Evolutionary conservation across 352 stramenopile genomes (phyloP).

Genomic region (Phytophthora hybrid): DNA sequence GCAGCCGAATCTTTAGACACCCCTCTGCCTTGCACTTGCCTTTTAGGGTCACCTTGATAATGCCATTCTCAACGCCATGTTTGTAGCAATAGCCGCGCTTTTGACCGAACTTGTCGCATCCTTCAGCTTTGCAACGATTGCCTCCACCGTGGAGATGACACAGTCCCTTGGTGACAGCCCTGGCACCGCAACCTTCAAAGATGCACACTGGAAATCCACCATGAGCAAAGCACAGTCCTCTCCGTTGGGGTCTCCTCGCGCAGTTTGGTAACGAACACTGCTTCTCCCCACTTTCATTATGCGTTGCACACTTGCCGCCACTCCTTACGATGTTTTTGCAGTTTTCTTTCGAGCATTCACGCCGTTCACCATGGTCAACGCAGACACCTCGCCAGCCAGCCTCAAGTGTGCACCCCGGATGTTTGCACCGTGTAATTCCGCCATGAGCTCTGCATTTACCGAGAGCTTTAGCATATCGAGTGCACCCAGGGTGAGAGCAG

Average conservation of each 20-base stretch:
- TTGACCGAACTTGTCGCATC: constrained; percentile 25
- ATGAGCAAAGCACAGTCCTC: constrained; percentile 28
- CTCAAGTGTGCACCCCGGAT: constrained; percentile 12
- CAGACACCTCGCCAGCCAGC: constrained; percentile 19
- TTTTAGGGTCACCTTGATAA: constrained; percentile 22
- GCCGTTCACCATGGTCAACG: constrained; percentile 20
- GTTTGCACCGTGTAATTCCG: constrained; percentile 20
- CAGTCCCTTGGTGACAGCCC: constrained; percentile 28
- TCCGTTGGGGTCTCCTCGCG: constrained; percentile 16
- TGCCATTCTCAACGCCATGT: constrained; percentile 26
- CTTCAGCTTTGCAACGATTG: constrained; percentile 20
- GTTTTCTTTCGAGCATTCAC: constrained; percentile 14
- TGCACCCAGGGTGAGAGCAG: constrained; percentile 28
- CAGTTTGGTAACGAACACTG: constrained; percentile 26
- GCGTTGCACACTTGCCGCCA: constrained; percentile 20
- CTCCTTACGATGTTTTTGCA: constrained; percentile 21
- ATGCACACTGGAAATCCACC: constrained; percentile 27
- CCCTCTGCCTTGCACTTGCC: constrained; percentile 32
- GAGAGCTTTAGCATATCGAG: constrained; percentile 19
- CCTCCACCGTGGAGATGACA: constrained; percentile 20
- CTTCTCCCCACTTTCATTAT: constrained; percentile 17
- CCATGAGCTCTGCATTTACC: constrained; percentile 37
- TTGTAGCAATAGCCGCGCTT: constrained; percentile 38
- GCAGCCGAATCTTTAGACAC: constrained; percentile 32
- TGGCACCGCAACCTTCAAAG: constrained; percentile 21